Evolutionary conservation across 2,329 filamentous ascomycete genomes (phyloP), one percentile per base, ranked within the genome.

Genomic region (Aspergillus tamarii): DNA sequence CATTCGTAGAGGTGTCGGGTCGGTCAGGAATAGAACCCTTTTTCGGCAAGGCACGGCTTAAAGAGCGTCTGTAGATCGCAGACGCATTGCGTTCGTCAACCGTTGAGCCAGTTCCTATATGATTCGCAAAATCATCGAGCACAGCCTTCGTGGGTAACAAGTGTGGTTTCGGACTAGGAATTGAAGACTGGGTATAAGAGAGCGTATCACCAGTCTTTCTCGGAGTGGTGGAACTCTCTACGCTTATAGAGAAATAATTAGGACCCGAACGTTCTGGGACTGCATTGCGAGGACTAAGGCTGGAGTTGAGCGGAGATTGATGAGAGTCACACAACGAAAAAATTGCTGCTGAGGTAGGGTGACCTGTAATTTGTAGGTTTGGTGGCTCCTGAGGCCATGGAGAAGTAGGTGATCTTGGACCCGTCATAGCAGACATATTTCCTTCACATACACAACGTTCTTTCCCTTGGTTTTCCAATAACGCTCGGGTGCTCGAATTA

Each of bases 201-300:
- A 88, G 85, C 10, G 90, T 86, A 70, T 89, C 91, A 91, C 91
- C 94, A 77, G 91, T 91, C 67, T 88, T 87, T 62, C 87, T 87
- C 1, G 88, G 84, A 66, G 91, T 83, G 39, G 79, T 83, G 23
- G 87, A 76, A 63, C 69, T 73, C 50, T 93, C 89, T 66, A 92
- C 81, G 34, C 88, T 83, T 64, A 96, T 87, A 61, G 91, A 91
- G 76, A 97, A 97, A 78, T 97, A 97, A 76, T 94, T 96, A 14
- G 93, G 92, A 74, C 92, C 94, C 28, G 84, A 76, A 23, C 63
- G 64, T 28, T 75, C 74, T 11, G 68, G 39, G 23, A 63, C 45
- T 39, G 63, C 39, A 43, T 66, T 61, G 16, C 59, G 67, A 28
- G 70, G 62, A 7, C 64, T 67, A 46, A 69, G 63, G 48, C 64